Base-by-base conservation (phyloP, 2,329 filamentous ascomycete genomes). In the Tolypocladium pustulatum region DNA sequence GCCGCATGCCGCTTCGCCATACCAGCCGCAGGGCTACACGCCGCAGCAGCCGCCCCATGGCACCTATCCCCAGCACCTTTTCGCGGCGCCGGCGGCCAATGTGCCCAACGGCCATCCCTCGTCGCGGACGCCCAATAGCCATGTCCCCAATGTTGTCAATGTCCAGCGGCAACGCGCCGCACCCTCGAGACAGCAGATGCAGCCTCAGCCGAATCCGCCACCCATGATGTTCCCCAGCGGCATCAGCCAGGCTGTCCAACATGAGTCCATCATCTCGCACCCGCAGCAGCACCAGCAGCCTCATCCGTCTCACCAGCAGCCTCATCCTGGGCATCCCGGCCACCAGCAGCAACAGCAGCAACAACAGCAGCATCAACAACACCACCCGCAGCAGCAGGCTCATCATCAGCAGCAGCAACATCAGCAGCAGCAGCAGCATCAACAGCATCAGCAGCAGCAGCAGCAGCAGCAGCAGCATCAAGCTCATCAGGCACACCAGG, bases 1-100 rank as follows among this genome's bases (percentile, higher is more conserved):
- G 27, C 76, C 80, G 62, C 80, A 81, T 62, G 75, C 80, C 65
- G 77, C 79, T 60, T 78, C 81, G 60, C 78, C 81, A 2, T 84
- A 84, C 66, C 80, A 82, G 68, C 67, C 76, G 57, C 78, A 80
- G 63, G 73, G 76, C 60, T 84, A 84, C 68, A 69, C 77, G 58
- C 72, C 81, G 55, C 80, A 83, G 66, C 80, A 81, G 65, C 73
- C 76, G 34, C 72, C 76, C 20, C 74, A 76, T 61, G 72, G 72
- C 60, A 65, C 74, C 25, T 83, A 82, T 62, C 69, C 78, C 25
- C 80, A 81, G 63, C 79, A 81, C 62, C 72, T 84, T 61, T 84
- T 82, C 70, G 71, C 75, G 65, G 75, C 72, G 54, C 70, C 78
- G 27, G 73, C 75, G 27, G 65, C 76, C 60, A 79, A 73, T 63